These are phyloP conservation scores for Corymbia citriodora DNA, from an alignment of 441 rosid species.

Conservation along the genomic window DNA sequence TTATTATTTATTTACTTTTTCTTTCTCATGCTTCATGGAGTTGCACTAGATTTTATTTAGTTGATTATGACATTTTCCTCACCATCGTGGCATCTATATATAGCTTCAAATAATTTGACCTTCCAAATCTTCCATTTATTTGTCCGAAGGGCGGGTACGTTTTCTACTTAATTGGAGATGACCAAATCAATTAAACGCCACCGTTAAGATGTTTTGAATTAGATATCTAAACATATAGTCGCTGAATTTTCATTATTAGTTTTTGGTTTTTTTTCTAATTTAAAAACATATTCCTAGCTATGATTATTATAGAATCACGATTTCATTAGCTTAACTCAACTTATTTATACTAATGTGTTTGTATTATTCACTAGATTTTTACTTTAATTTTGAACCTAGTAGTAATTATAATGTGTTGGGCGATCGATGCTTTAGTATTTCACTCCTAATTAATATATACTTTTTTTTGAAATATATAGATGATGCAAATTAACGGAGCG, in stretches of 20 bases:
- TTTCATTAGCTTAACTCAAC: not conserved
- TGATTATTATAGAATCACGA: not conserved
- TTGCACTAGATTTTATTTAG: not conserved
- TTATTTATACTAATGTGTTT: not conserved
- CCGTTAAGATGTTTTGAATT: too few relatives aligned
- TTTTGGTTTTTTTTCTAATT: too few relatives aligned
- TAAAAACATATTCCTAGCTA: not conserved
- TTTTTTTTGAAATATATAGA: not conserved
- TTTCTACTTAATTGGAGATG: not conserved
- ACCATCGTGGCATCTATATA: not conserved
- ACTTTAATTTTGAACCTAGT: not conserved
- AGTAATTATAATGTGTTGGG: not conserved
- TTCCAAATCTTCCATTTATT: not conserved
- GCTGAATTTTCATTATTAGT: too few relatives aligned
- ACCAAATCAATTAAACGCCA: too few relatives aligned
- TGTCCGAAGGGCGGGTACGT: not conserved
- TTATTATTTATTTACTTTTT: fast-evolving
- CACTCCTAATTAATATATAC: not conserved
- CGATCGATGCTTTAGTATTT: not conserved
- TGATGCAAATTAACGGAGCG: not conserved
- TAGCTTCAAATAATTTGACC: not conserved
- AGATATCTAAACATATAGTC: too few relatives aligned
- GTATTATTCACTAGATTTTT: not conserved
- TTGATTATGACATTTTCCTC: not conserved
- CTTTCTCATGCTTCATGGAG: not conserved